phyloP scores from a whole-genome alignment of 148 eudicot species.

The Cornus florida region DNA sequence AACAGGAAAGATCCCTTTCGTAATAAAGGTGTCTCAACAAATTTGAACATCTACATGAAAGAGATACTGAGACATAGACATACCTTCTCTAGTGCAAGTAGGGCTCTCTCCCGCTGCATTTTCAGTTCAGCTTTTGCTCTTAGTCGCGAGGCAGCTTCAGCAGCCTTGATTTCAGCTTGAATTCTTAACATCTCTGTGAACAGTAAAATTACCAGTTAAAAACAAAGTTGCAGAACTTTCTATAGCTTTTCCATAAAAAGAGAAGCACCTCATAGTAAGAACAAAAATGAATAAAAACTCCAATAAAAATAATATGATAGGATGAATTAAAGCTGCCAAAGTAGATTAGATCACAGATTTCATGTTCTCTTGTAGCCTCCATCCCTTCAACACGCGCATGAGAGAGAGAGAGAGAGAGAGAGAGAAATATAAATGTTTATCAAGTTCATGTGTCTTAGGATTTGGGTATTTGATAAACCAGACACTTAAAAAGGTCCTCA shows the following conservation, averaged over 20 bases:
- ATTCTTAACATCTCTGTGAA: slow-evolving; percentile 60
- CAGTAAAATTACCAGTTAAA: background rate
- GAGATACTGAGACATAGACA: too few species aligned
- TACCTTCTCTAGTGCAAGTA: slow-evolving; percentile 69
- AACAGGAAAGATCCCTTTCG: background rate
- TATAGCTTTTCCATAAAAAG: background rate
- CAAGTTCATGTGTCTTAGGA: too few species aligned
- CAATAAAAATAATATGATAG: too few species aligned
- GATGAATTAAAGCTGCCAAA: background rate
- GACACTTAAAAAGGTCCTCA: too few species aligned
- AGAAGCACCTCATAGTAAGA: background rate
- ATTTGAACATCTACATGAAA: too few species aligned
- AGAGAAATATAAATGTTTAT: too few species aligned
- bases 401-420: too few species aligned
- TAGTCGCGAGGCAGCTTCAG: slow-evolving; percentile 38
- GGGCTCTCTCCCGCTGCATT: slow-evolving; percentile 50
- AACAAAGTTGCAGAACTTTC: background rate
- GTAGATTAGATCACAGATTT: too few species aligned
- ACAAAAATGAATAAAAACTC: too few species aligned
- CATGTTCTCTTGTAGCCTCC: too few species aligned
- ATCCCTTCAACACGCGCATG: too few species aligned
- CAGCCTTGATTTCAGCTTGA: slow-evolving; percentile 68
- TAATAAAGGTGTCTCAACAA: background rate
- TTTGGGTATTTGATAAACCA: too few species aligned
- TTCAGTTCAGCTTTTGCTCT: slow-evolving; percentile 47